Base-by-base conservation (phyloP, 805 yeast genomes). In the Kodamaea kakaduensis region DNA sequence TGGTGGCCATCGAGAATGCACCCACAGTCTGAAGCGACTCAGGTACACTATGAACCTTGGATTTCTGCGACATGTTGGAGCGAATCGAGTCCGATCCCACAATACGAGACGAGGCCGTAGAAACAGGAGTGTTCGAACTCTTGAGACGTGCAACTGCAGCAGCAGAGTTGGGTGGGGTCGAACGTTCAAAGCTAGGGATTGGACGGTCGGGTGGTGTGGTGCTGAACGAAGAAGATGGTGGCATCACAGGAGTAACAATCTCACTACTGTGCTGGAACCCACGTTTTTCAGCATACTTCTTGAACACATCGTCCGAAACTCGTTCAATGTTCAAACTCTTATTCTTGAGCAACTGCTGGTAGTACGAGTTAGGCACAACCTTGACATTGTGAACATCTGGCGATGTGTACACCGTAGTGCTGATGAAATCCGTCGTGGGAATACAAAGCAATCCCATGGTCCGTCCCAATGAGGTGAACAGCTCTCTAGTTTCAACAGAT, bases 311-410 rank as follows among this genome's bases (percentile, higher is more conserved):
- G 37, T 72, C 71, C 0, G 66, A 45, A 2, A 72, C 58, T 43
- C 67, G 67, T 31, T 70, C 75, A 32, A 73, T 53, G 17, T 66
- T 60, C 47, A 68, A 51, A 1, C 67, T 37, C 72, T 68, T 18
- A 73, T 52, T 33, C 22, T 40, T 41, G 25, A 41, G 40, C 42
- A 83, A 57, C 50, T 75, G 75, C 43, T 73, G 72, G 56, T 79
- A 83, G 51, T 81, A 81, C 2, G 78, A 67, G 5, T 71, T 62
- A 5, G 90, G 88, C 21, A 83, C 51, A 7, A 80, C 78, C 40
- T 78, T 80, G 21, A 81, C 78, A 42, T 75, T 73, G 3, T 63
- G 56, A 9, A 67, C 55, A 44, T 80, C 84, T 3, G 84, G 77
- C 4, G 57, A 58, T 44, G 72, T 66, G 6, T 75, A 71, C 23